Percentiles rank a stretch among this genome's conserved stretches.
These are phyloP conservation scores for Arachnomyces sp. DNA, from an alignment of 2,329 filamentous ascomycete genomes.

Conservation along the genomic window DNA sequence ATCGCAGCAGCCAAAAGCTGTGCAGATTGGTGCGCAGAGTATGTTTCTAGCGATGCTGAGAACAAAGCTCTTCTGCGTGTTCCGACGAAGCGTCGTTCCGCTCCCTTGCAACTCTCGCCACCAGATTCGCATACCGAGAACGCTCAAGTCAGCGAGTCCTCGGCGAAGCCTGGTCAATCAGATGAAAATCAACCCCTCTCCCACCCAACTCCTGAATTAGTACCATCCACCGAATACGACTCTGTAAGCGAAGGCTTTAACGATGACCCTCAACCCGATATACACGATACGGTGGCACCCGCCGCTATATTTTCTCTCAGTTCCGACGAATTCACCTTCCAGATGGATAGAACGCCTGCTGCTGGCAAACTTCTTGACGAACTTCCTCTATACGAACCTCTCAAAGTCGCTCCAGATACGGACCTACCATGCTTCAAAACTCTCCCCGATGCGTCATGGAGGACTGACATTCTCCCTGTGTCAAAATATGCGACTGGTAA, in stretches of 20 bases:
- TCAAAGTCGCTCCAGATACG: conserved; percentile 46
- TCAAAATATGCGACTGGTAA: conserved; percentile 81
- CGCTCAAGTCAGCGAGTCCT: conserved; percentile 20
- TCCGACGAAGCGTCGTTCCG: conserved; percentile 37
- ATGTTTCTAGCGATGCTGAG: conserved; percentile 57
- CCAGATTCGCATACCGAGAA: conserved; percentile 17
- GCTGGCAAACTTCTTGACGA: conserved; percentile 71
- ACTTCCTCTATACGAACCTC: conserved; percentile 67
- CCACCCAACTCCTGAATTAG: conserved; percentile 58
- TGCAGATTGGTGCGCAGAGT: conserved; percentile 76
- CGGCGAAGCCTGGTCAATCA: conserved; percentile 24
- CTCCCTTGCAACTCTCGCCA: conserved; percentile 6
- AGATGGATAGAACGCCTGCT: conserved; percentile 62
- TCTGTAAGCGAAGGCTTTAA: conserved; percentile 41
- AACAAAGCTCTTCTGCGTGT: conserved; percentile 63
- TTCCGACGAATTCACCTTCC: conserved; percentile 73
- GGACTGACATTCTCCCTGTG: conserved; percentile 67
- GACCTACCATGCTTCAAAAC: conserved; percentile 50
- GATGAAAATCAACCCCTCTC: conserved; percentile 24
- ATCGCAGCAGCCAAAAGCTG: conserved; percentile 68
- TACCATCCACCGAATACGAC: conserved; percentile 56
- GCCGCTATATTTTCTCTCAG: conserved; percentile 76
- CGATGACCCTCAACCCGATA: conserved; percentile 36
- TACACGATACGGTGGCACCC: conserved; percentile 47
- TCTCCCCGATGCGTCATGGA: conserved; percentile 64